These are phyloP conservation scores for Sclerotinia spermophila DNA, from an alignment of 2,329 filamentous ascomycete species.

Conservation along the genomic window DNA sequence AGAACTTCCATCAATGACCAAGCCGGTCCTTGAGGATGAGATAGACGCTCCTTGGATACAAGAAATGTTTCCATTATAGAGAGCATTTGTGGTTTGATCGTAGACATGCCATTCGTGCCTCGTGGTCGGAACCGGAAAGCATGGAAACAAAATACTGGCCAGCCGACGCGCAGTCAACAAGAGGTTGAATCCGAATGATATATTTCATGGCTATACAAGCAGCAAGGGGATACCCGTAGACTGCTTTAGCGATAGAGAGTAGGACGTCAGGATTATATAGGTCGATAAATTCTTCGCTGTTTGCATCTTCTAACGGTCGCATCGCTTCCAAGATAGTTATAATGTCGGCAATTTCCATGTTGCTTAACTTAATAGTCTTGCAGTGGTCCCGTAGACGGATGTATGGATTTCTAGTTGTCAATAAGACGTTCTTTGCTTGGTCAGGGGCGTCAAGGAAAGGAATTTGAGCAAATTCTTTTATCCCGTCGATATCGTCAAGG, in stretches of 20 bases:
- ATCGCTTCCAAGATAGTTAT: neutral
- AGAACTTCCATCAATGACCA: neutral
- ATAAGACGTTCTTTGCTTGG: neutral
- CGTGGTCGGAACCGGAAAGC: neutral
- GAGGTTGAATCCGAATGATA: neutral
- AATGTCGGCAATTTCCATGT: neutral
- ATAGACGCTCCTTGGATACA: neutral
- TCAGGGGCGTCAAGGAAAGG: too few relatives aligned
- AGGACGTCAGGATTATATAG: neutral
- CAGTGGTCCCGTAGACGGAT: neutral
- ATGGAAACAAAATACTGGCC: constrained; percentile 3
- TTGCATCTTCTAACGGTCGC: neutral
- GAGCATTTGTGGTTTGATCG: neutral
- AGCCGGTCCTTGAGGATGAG: neutral
- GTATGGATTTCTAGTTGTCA: neutral
- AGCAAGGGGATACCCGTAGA: neutral
- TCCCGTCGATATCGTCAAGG: neutral
- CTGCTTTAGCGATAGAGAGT: neutral
- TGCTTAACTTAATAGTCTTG: neutral
- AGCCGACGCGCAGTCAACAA: neutral
- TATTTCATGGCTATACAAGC: constrained; percentile 8
- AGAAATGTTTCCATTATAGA: constrained; percentile 11
- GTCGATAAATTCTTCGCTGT: neutral
- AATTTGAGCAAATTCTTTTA: neutral
- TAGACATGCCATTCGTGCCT: neutral